Percentiles rank a stretch among this genome's conserved stretches.
Conservation (phyloP, 164 flowering plant genomes). For the Stephania yunnanensis region DNA sequence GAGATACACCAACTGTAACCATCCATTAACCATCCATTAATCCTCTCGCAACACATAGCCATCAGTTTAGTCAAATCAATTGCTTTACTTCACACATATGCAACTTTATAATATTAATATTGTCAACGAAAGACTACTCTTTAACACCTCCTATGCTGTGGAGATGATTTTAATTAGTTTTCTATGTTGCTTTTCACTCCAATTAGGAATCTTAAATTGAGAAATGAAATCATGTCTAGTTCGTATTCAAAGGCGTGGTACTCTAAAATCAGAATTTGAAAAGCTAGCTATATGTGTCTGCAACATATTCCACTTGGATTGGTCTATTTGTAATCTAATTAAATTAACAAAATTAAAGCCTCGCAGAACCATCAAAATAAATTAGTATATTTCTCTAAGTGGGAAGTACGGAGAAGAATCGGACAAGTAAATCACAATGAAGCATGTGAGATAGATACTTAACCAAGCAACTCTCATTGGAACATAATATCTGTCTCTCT, state of each 20-base stretch:
- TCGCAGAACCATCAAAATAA: conserved; percentile 8
- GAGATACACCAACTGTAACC: background rate
- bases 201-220: background rate
- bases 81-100: no score
- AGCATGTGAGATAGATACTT: no score
- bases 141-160: background rate
- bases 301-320: background rate
- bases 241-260: background rate
- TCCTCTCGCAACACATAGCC: background rate
- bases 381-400: conserved; percentile 9
- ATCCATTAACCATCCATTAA: background rate
- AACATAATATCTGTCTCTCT: background rate
- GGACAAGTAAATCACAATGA: background rate
- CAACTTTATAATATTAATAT: no score
- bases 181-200: background rate
- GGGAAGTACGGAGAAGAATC: conserved; percentile 2
- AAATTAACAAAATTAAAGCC: background rate
- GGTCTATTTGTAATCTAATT: background rate
- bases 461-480: background rate
- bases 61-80: background rate
- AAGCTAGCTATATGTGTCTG: background rate
- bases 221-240: background rate
- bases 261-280: background rate
- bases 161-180: background rate
- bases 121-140: no score